Percentiles rank a stretch among this genome's conserved stretches.
Conservation (phyloP, 345 rosid species). For the Leavenworthia alabamica region DNA sequence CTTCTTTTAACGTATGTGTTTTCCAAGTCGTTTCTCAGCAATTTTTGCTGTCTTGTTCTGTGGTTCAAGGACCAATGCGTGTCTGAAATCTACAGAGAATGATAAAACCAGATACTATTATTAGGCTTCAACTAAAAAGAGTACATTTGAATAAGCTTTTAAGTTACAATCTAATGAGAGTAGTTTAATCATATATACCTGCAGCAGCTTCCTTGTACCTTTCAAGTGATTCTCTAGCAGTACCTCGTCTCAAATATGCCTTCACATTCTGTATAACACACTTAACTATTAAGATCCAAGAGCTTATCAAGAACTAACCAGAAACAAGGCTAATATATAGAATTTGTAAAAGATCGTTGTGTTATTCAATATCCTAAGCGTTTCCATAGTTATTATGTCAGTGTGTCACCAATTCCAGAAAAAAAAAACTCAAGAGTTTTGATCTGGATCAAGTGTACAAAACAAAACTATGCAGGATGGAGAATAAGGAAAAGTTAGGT, state of each 20-base stretch:
- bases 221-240: conserved; percentile 79
- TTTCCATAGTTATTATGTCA: background rate
- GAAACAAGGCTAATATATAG: background rate
- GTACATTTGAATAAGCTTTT: background rate
- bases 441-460: background rate
- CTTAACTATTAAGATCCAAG: too few species aligned
- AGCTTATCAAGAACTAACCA: background rate
- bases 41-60: conserved; percentile 66
- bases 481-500: background rate
- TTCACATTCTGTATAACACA: conserved; percentile 94
- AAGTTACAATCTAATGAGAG: background rate
- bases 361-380: background rate
- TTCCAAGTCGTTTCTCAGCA: conserved; percentile 63
- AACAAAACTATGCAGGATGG: background rate
- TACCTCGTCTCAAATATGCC: conserved; percentile 89
- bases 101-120: background rate
- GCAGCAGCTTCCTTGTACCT: conserved; percentile 70
- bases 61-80: conserved; percentile 85
- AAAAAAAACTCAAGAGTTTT: background rate
- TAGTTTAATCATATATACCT: conserved; percentile 39
- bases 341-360: background rate
- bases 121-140: background rate
- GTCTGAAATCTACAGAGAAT: conserved; percentile 63
- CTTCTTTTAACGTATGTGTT: conserved; percentile 39
- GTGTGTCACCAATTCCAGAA: background rate